phyloP scores from a whole-genome alignment of 768 basidiomycete genomes.

The Pholiota conissans region DNA sequence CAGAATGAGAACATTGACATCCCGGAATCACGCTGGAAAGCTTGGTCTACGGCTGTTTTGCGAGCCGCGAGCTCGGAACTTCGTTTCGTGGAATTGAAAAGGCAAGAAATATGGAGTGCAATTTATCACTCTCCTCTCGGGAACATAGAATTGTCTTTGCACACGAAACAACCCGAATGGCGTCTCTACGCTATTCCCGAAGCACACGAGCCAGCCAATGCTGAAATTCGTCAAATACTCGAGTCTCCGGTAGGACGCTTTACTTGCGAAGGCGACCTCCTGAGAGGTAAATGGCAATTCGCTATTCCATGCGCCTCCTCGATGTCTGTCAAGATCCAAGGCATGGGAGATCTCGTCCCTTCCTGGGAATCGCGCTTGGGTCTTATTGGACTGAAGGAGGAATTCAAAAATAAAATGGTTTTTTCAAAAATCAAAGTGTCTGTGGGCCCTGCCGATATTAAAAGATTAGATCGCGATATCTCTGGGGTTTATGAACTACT shows the following conservation, averaged over 20 bases:
- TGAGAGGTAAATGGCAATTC: conserved; percentile 78
- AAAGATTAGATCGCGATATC: conserved; percentile 73
- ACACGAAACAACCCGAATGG: conserved; percentile 84
- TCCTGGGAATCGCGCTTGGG: conserved; percentile 88
- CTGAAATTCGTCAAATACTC: conserved; percentile 73
- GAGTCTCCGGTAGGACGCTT: conserved; percentile 78
- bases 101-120: conserved; percentile 87
- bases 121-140: conserved; percentile 74
- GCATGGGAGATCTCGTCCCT: conserved; percentile 68
- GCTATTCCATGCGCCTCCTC: conserved; percentile 63
- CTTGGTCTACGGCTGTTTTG: conserved; percentile 69
- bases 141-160: conserved; percentile 72
- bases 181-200: conserved; percentile 75
- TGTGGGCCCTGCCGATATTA: conserved; percentile 46
- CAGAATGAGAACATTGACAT: conserved; percentile 39
- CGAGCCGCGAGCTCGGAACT: conserved; percentile 63
- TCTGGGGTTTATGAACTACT: conserved; percentile 78
- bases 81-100: conserved; percentile 81
- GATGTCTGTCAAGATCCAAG: conserved; percentile 62
- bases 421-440: conserved; percentile 65
- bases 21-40: conserved; percentile 57
- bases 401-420: conserved; percentile 67
- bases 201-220: conserved; percentile 69
- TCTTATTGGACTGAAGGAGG: conserved; percentile 46
- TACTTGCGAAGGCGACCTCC: conserved; percentile 52